Percentiles rank a stretch among this genome's conserved stretches.
phyloP scores from a whole-genome alignment of 2,329 filamentous ascomycete genomes.

The Diaporthe caulivora region DNA sequence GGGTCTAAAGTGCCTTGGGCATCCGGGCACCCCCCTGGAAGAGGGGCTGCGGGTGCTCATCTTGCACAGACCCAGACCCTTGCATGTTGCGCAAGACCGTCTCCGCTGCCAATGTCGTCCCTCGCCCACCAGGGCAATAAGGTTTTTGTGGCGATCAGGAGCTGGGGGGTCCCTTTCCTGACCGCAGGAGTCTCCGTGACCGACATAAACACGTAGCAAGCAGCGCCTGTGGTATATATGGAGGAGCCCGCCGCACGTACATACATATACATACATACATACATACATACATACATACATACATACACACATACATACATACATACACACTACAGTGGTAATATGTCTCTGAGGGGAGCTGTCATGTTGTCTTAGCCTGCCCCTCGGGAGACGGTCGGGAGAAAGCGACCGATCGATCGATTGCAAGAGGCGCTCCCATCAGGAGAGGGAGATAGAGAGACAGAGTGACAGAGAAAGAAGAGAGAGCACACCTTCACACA shows the following conservation, averaged over 20 bases:
- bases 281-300: too few relatives aligned
- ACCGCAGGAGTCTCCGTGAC: slow-evolving; percentile 32
- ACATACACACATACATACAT: too few relatives aligned
- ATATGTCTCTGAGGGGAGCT: neutral
- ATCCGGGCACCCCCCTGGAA: slow-evolving; percentile 26
- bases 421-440: slow-evolving; percentile 2
- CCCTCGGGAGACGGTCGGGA: neutral
- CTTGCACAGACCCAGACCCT: slow-evolving; percentile 35
- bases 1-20: slow-evolving; percentile 7
- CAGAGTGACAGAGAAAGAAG: too few relatives aligned
- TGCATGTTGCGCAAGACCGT: slow-evolving; percentile 36
- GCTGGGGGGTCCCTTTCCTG: slow-evolving; percentile 28
- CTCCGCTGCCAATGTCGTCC: slow-evolving; percentile 33
- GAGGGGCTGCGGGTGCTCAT: slow-evolving; percentile 32
- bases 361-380: neutral
- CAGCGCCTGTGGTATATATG: neutral
- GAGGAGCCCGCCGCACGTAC: neutral
- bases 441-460: neutral
- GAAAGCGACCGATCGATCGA: slow-evolving; percentile 14
- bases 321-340: too few relatives aligned
- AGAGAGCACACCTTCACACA: neutral
- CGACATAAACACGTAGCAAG: slow-evolving; percentile 16
- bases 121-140: slow-evolving; percentile 33
- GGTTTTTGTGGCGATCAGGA: slow-evolving; percentile 31
- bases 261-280: too few relatives aligned